Conservation (phyloP, 805 yeast genomes). For the Starmerella floris region DNA sequence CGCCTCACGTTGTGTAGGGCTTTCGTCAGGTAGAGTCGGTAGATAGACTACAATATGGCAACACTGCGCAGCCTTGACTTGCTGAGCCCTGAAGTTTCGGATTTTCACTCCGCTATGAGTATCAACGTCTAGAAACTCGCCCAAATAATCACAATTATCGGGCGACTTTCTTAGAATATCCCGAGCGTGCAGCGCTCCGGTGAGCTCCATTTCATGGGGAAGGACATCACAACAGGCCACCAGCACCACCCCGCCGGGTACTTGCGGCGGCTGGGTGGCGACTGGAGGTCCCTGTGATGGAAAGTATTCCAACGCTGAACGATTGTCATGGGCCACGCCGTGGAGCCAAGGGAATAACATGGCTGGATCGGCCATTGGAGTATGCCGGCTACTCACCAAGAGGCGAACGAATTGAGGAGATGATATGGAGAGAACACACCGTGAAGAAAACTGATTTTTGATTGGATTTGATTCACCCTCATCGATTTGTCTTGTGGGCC, state of each 20-base stretch:
- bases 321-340: constrained; percentile 48
- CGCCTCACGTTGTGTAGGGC: not conserved
- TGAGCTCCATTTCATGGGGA: not conserved
- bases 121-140: constrained; percentile 1
- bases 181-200: constrained; percentile 1
- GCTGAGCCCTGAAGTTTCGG: constrained; percentile 77
- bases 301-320: constrained; percentile 39
- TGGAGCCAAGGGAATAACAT: constrained; percentile 84
- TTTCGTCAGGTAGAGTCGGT: constrained; percentile 26
- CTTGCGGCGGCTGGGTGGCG: not conserved
- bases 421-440: too few relatives aligned
- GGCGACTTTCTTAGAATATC: not conserved
- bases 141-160: not conserved
- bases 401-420: not conserved
- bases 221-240: constrained; percentile 1
- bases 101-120: constrained; percentile 24
- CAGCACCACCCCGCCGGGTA: not conserved
- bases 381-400: not conserved
- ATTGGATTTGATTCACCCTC: too few relatives aligned
- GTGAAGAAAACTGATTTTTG: too few relatives aligned
- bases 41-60: constrained; percentile 72
- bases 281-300: not conserved
- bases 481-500: too few relatives aligned
- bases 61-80: constrained; percentile 59
- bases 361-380: constrained; percentile 47